Evolutionary conservation across 306 rosid genomes (phyloP).

Genomic region (Cucurbita moschata): DNA sequence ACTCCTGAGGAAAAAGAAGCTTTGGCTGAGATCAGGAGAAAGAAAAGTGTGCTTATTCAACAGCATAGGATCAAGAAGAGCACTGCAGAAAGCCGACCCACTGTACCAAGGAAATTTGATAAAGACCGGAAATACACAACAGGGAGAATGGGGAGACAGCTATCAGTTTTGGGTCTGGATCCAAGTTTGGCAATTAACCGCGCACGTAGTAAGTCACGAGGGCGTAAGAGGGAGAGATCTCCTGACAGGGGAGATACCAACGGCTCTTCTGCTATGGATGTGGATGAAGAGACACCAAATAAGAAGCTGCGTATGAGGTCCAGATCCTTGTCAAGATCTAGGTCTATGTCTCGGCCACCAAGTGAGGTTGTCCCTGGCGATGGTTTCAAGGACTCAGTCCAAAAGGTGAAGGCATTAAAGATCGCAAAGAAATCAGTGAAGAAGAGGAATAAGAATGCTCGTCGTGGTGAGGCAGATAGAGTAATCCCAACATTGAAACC

Average conservation of each 20-base stretch:
- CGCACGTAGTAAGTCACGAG: constrained; percentile 59
- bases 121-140: constrained; percentile 47
- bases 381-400: constrained; percentile 60
- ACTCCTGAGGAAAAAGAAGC: constrained; percentile 51
- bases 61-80: constrained; percentile 77
- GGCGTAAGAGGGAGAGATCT: constrained; percentile 70
- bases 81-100: constrained; percentile 73
- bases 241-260: constrained; percentile 19
- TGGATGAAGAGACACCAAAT: constrained; percentile 50
- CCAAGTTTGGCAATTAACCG: constrained; percentile 47
- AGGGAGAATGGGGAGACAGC: constrained; percentile 74
- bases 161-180: constrained; percentile 60
- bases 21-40: constrained; percentile 51
- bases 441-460: constrained; percentile 68
- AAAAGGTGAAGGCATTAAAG: constrained; percentile 55
- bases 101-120: constrained; percentile 65
- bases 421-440: constrained; percentile 48
- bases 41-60: constrained; percentile 52
- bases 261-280: constrained; percentile 40
- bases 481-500: constrained; percentile 66
- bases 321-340: constrained; percentile 25
- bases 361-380: constrained; percentile 71
- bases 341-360: constrained; percentile 49
- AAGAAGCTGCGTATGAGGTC: constrained; percentile 51
- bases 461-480: constrained; percentile 87